Conservation (phyloP, 768 basidiomycete species). For the Candolleomyces aberdarensis region DNA sequence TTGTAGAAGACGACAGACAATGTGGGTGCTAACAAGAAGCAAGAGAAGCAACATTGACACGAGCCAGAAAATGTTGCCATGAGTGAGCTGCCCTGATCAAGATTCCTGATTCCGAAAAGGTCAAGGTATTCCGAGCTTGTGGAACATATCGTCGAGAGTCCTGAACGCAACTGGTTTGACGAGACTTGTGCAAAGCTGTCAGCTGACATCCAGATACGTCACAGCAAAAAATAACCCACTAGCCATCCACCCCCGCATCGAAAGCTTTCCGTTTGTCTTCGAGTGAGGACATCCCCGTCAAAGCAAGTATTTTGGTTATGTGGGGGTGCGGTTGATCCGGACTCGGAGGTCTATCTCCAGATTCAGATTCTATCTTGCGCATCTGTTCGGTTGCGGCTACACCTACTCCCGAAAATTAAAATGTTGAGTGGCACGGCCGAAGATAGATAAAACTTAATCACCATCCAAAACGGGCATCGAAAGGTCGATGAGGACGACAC, state of each 20-base stretch:
- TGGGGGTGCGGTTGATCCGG: constrained; percentile 23
- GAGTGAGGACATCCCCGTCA: constrained; percentile 91
- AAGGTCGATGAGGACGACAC: constrained; percentile 83
- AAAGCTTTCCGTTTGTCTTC: constrained; percentile 93
- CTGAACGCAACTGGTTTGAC: constrained; percentile 97
- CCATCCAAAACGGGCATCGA: constrained; percentile 96
- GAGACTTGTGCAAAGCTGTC: constrained; percentile 45
- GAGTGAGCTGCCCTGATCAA: too few relatives aligned
- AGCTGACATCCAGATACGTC: neutral
- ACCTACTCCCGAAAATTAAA: constrained; percentile 36
- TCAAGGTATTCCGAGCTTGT: constrained; percentile 56
- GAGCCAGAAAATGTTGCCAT: too few relatives aligned
- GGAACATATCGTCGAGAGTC: constrained; percentile 81
- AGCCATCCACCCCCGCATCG: constrained; percentile 91
- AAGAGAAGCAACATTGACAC: too few relatives aligned
- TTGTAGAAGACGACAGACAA: too few relatives aligned
- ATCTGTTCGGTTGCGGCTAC: constrained; percentile 84
- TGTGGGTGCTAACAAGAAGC: too few relatives aligned
- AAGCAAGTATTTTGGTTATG: constrained; percentile 67
- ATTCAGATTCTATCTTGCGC: constrained; percentile 60
- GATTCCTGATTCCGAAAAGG: neutral
- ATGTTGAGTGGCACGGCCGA: neutral
- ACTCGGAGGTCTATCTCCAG: neutral
- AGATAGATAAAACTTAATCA: constrained; percentile 20
- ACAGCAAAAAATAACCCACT: constrained; percentile 53